phyloP scores from a whole-genome alignment of 116 monocot species.

The Trichopus zeylanicus region DNA sequence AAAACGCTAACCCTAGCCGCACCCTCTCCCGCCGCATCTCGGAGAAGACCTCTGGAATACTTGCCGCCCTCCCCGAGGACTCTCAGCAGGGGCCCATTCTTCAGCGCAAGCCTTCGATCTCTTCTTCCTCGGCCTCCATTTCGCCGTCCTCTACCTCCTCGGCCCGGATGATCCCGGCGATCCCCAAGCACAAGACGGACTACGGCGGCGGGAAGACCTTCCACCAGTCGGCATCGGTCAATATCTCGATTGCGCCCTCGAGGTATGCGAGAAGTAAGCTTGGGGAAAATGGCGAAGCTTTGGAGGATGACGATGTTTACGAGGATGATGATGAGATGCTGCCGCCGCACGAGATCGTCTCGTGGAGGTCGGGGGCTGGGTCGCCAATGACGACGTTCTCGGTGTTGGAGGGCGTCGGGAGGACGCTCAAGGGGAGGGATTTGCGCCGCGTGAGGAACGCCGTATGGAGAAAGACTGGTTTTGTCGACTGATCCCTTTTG shows the following conservation, averaged over 20 bases:
- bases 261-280: slow-evolving; percentile 3
- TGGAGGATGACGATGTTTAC: slow-evolving; percentile 1
- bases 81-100: slow-evolving; percentile 1
- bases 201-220: slow-evolving; percentile 4
- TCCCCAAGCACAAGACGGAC: slow-evolving; percentile 28
- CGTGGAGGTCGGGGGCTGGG: slow-evolving; percentile 25
- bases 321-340: slow-evolving; percentile 38
- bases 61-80: slow-evolving; percentile 41
- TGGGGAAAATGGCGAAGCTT: background rate
- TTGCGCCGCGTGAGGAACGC: slow-evolving; percentile 54
- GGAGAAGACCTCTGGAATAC: slow-evolving; percentile 38
- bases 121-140: slow-evolving; percentile 14
- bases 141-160: slow-evolving; percentile 16
- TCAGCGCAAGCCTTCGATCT: slow-evolving; percentile 12
- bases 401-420: slow-evolving; percentile 64
- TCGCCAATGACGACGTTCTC: slow-evolving; percentile 68
- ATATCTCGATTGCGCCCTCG: slow-evolving; percentile 28
- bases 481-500: slow-evolving; percentile 35
- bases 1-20: background rate
- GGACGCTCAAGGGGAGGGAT: slow-evolving; percentile 82
- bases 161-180: slow-evolving; percentile 33
- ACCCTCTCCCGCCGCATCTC: slow-evolving; percentile 12
- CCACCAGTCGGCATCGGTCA: slow-evolving; percentile 54
- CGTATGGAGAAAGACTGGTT: slow-evolving; percentile 58
- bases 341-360: slow-evolving; percentile 75